A percentile compares a stretch with the other conserved stretches of the same genome.
These are phyloP conservation scores for Pichia deserticola DNA, from an alignment of 805 yeast genomes.

Conservation along the genomic window DNA sequence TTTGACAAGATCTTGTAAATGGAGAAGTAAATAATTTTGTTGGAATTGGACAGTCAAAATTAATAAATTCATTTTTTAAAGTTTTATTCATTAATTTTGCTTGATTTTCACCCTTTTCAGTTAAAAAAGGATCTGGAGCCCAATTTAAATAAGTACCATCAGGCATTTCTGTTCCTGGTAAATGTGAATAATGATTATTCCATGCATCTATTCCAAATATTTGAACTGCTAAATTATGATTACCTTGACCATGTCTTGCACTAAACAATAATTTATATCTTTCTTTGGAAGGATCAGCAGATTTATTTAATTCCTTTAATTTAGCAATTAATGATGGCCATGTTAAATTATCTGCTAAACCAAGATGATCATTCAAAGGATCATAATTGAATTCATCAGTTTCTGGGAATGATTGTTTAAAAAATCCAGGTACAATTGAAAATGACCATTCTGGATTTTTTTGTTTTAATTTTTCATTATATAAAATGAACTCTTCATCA, in stretches of 20 bases:
- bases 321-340: slow-evolving; percentile 35
- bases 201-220: slow-evolving; percentile 52
- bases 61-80: slow-evolving; percentile 35
- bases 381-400: slow-evolving; percentile 43
- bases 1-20: slow-evolving; percentile 54
- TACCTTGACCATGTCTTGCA: slow-evolving; percentile 68
- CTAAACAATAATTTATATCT: slow-evolving; percentile 42
- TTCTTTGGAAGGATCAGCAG: slow-evolving; percentile 29
- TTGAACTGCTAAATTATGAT: slow-evolving; percentile 48
- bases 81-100: slow-evolving; percentile 41
- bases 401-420: slow-evolving; percentile 36
- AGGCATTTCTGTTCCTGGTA: slow-evolving; percentile 30
- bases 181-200: slow-evolving; percentile 46
- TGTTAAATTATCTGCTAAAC: slow-evolving; percentile 28
- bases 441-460: slow-evolving; percentile 33
- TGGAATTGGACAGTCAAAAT: slow-evolving; percentile 50
- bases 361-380: slow-evolving; percentile 37
- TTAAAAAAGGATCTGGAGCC: slow-evolving; percentile 57
- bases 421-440: slow-evolving; percentile 43
- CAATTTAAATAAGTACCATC: slow-evolving; percentile 44
- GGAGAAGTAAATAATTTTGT: slow-evolving; percentile 52
- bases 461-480: slow-evolving; percentile 7
- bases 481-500: slow-evolving; percentile 14
- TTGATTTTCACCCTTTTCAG: slow-evolving; percentile 48
- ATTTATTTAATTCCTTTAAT: slow-evolving; percentile 30